Percentiles rank a stretch among this genome's conserved stretches.
phyloP scores from a whole-genome alignment of 176 grass and related monocot species.

The Paspalum notatum region DNA sequence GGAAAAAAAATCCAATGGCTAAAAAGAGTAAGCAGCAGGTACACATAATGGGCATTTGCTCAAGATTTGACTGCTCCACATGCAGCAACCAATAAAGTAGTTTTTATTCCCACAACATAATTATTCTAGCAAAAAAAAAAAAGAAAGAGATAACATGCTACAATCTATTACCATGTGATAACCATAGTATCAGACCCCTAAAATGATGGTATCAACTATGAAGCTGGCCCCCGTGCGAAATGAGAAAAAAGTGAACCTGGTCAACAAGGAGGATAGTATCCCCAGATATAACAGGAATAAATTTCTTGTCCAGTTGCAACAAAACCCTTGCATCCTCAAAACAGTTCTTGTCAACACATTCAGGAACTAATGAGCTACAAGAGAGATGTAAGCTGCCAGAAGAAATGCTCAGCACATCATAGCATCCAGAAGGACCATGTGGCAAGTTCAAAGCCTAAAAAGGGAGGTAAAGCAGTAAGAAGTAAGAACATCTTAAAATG shows the following conservation, averaged over 20 bases:
- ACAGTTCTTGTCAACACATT: slow-evolving; percentile 72
- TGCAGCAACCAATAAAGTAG: not conserved
- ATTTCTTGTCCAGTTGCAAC: slow-evolving; percentile 95
- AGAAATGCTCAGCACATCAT: slow-evolving; percentile 76
- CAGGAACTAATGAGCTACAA: slow-evolving; percentile 74
- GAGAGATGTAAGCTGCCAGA: slow-evolving; percentile 82
- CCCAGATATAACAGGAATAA: slow-evolving; percentile 86
- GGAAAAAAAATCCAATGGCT: too few species aligned
- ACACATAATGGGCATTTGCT: slow-evolving; percentile 18
- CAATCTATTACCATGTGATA: not conserved
- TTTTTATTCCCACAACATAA: slow-evolving; percentile 16
- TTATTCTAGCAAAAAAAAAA: slow-evolving; percentile 28
- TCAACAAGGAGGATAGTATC: slow-evolving; percentile 80
- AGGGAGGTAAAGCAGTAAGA: slow-evolving; percentile 39
- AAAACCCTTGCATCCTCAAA: slow-evolving; percentile 86
- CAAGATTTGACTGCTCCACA: slow-evolving; percentile 16
- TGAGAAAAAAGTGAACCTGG: slow-evolving; percentile 51
- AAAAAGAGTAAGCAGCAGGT: not conserved
- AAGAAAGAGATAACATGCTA: slow-evolving; percentile 14
- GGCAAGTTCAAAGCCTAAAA: slow-evolving; percentile 50
- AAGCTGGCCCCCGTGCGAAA: slow-evolving; percentile 22
- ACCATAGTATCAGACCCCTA: not conserved
- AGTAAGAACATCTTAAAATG: slow-evolving; percentile 33
- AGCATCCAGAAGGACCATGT: slow-evolving; percentile 46
- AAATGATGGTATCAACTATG: slow-evolving; percentile 14